Percentiles rank a stretch among this genome's conserved stretches.
Conservation (phyloP, 305 asterid genomes). For the Coffea humblotiana region DNA sequence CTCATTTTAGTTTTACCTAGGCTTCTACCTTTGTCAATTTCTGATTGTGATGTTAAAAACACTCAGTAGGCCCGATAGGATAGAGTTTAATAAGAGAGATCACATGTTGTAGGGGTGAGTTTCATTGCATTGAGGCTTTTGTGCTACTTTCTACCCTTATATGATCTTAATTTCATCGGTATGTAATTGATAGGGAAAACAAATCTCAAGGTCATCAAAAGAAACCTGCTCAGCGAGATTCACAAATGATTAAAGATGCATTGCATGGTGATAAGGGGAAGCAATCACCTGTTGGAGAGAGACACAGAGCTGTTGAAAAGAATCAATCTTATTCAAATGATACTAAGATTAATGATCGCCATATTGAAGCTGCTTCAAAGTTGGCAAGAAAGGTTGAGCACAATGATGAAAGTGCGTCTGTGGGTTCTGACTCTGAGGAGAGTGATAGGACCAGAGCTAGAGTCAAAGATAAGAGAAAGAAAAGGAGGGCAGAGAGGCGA, state of each 20-base stretch:
- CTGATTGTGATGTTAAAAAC: slow-evolving; percentile 8
- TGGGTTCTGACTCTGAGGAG: slow-evolving; percentile 53
- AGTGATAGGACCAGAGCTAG: slow-evolving; percentile 43
- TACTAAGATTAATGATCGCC: slow-evolving; percentile 33
- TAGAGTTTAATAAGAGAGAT: slow-evolving; percentile 36
- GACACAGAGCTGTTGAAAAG: slow-evolving; percentile 40
- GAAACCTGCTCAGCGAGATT: slow-evolving; percentile 39
- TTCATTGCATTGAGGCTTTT: slow-evolving; percentile 9
- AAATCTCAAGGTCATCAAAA: slow-evolving; percentile 39
- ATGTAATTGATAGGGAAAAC: slow-evolving; percentile 41
- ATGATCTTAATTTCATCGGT: slow-evolving; percentile 1
- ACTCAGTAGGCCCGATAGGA: slow-evolving; percentile 32
- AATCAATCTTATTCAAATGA: slow-evolving; percentile 35
- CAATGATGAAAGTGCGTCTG: slow-evolving; percentile 44
- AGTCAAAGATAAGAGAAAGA: slow-evolving; percentile 66
- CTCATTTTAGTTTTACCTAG: neutral
- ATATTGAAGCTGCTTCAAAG: slow-evolving; percentile 34
- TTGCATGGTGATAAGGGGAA: slow-evolving; percentile 35
- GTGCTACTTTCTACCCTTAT: slow-evolving; percentile 8
- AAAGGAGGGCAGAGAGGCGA: slow-evolving; percentile 48
- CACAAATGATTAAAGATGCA: slow-evolving; percentile 33
- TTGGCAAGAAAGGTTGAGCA: slow-evolving; percentile 44
- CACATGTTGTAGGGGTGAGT: slow-evolving; percentile 52
- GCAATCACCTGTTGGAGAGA: slow-evolving; percentile 43
- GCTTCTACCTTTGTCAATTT: slow-evolving; percentile 6